Evolutionary conservation across 805 yeast species (phyloP).

Genomic region (Hanseniaspora mollemarum): DNA sequence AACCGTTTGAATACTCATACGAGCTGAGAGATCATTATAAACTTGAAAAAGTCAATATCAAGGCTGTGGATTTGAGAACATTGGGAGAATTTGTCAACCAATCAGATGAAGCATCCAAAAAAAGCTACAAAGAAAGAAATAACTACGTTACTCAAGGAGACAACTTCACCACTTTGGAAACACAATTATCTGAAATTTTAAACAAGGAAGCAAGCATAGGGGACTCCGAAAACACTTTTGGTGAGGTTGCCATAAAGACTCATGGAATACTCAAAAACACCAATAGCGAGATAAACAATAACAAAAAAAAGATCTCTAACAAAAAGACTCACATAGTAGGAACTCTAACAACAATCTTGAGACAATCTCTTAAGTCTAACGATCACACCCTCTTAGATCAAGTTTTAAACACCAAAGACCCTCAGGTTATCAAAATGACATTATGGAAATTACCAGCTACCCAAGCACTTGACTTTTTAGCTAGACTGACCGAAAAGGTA

Average conservation of each 20-base stretch:
- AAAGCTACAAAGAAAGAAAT: slow-evolving; percentile 48
- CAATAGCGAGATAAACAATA: slow-evolving; percentile 23
- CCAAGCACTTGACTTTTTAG: slow-evolving; percentile 47
- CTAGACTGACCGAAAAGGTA: slow-evolving; percentile 42
- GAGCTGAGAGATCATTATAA: slow-evolving; percentile 22
- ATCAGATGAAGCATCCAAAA: slow-evolving; percentile 41
- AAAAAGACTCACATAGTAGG: slow-evolving; percentile 53
- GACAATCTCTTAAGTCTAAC: slow-evolving; percentile 79
- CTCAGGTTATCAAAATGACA: slow-evolving; percentile 42
- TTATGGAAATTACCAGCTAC: slow-evolving; percentile 43
- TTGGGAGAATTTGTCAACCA: slow-evolving; percentile 17
- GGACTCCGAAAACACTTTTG: slow-evolving; percentile 21
- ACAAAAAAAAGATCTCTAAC: slow-evolving; percentile 26
- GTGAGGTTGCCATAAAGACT: not conserved
- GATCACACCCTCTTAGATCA: slow-evolving; percentile 80
- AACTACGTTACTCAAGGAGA: slow-evolving; percentile 55
- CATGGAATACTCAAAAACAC: no score
- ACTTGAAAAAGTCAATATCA: slow-evolving; percentile 21
- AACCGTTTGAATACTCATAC: not conserved
- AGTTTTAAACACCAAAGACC: slow-evolving; percentile 50
- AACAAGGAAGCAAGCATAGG: slow-evolving; percentile 36
- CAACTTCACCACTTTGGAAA: slow-evolving; percentile 45
- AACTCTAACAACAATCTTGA: slow-evolving; percentile 67
- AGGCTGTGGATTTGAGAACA: slow-evolving; percentile 19
- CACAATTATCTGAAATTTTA: slow-evolving; percentile 17